These are phyloP conservation scores for Amylocystis lapponica DNA, from an alignment of 768 basidiomycete species.

Conservation along the genomic window DNA sequence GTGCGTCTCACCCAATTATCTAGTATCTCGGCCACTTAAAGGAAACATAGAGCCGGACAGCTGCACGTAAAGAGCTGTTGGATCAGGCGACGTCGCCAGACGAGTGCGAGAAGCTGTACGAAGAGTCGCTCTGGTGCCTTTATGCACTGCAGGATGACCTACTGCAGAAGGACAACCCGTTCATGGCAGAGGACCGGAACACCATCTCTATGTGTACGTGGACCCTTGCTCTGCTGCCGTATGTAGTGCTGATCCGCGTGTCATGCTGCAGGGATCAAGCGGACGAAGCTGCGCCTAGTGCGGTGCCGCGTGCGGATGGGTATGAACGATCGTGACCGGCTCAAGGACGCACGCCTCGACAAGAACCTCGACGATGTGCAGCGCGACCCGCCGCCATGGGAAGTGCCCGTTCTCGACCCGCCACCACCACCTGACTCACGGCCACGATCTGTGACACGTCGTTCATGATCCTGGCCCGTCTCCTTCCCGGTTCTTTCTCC, in stretches of 20 bases:
- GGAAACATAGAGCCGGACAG: slow-evolving; percentile 80
- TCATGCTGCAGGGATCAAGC: slow-evolving; percentile 61
- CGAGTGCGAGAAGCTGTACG: slow-evolving; percentile 91
- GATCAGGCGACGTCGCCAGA: slow-evolving; percentile 71
- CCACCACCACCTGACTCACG: no score
- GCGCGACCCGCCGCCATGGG: slow-evolving; percentile 59
- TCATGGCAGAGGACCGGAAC: slow-evolving; percentile 75
- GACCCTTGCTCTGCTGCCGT: background rate
- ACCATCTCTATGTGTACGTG: slow-evolving; percentile 72
- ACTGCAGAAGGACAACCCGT: slow-evolving; percentile 74
- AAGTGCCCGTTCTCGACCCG: slow-evolving; percentile 9
- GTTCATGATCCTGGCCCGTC: no score
- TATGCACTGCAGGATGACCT: slow-evolving; percentile 90
- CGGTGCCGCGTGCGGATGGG: slow-evolving; percentile 71
- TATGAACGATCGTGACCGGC: slow-evolving; percentile 67
- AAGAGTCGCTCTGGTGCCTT: slow-evolving; percentile 91
- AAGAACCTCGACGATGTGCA: slow-evolving; percentile 73
- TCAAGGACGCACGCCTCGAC: slow-evolving; percentile 73
- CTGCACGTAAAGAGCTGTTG: slow-evolving; percentile 84
- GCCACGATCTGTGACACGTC: no score
- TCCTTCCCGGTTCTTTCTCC: background rate
- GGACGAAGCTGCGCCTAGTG: slow-evolving; percentile 78
- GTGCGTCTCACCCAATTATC: slow-evolving; percentile 40
- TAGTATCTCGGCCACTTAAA: background rate
- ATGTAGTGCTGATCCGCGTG: slow-evolving; percentile 2